Evolutionary conservation across 1,139 yeast genomes (phyloP).

Genomic region (Zygosaccharomyces pseudobailii): DNA sequence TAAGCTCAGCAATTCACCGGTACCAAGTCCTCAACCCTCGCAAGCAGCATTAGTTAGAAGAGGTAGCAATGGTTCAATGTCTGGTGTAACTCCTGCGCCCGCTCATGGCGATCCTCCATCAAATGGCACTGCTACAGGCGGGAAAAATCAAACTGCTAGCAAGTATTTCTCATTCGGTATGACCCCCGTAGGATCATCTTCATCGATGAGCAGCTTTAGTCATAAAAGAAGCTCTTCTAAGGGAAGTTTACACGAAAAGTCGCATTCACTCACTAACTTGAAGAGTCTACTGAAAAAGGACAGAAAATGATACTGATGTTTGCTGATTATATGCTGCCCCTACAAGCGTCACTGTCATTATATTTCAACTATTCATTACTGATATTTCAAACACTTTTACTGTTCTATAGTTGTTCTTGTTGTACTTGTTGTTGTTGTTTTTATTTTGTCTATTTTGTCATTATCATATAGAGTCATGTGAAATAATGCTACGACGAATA

Average conservation of each 20-base stretch:
- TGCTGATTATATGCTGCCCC: background rate
- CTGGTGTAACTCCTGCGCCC: slow-evolving; percentile 17
- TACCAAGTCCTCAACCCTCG: slow-evolving; percentile 12
- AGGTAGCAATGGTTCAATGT: slow-evolving; percentile 22
- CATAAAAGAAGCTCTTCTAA: slow-evolving; percentile 11
- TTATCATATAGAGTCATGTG: background rate
- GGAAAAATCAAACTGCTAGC: slow-evolving; percentile 18
- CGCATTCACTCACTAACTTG: slow-evolving; percentile 20
- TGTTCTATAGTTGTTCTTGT: slow-evolving; percentile 3
- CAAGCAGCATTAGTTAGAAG: slow-evolving; percentile 21
- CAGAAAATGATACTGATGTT: slow-evolving; percentile 5
- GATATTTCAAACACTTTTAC: background rate
- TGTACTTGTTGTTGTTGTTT: background rate
- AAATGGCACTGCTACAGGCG: slow-evolving; percentile 5
- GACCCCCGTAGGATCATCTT: slow-evolving; percentile 22
- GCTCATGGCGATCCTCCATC: slow-evolving; percentile 8
- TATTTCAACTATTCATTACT: background rate
- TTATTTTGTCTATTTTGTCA: background rate
- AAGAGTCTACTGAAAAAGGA: slow-evolving; percentile 19
- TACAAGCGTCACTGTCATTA: background rate
- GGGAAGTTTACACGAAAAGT: slow-evolving; percentile 10
- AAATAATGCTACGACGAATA: background rate
- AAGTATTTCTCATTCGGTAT: slow-evolving; percentile 26
- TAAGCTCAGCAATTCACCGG: slow-evolving; percentile 13
- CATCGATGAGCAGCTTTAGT: slow-evolving; percentile 9